phyloP scores from a whole-genome alignment of 2,329 filamentous ascomycete genomes.

The Malbranchea zuffiana region DNA sequence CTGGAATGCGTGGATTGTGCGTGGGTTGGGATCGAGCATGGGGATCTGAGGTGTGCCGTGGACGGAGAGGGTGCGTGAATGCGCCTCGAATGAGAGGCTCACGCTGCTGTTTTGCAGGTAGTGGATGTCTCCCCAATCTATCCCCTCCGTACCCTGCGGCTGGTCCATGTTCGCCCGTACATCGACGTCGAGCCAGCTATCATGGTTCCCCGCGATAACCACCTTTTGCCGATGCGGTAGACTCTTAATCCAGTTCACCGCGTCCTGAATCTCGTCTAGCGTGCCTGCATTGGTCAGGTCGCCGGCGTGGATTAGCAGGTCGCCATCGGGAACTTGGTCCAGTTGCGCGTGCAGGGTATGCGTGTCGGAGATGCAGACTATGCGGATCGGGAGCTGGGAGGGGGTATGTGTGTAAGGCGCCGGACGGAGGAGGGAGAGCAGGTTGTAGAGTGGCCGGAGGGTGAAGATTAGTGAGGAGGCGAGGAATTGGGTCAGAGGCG shows the following conservation, averaged over 20 bases:
- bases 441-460: constrained; percentile 50
- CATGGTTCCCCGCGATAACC: constrained; percentile 78
- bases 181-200: constrained; percentile 66
- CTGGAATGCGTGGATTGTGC: constrained; percentile 65
- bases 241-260: constrained; percentile 68
- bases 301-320: constrained; percentile 81
- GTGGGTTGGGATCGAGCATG: constrained; percentile 51
- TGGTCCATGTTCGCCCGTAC: constrained; percentile 40
- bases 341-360: constrained; percentile 48
- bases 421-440: constrained; percentile 58
- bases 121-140: constrained; percentile 57
- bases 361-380: constrained; percentile 87
- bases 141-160: constrained; percentile 13
- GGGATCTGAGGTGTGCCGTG: constrained; percentile 79
- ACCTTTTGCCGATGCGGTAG: constrained; percentile 72
- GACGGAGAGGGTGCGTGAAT: constrained; percentile 52
- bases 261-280: constrained; percentile 61
- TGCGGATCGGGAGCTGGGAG: constrained; percentile 48
- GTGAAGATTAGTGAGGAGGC: constrained; percentile 57
- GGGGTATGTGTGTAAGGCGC: constrained; percentile 49
- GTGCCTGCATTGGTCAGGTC: constrained; percentile 70
- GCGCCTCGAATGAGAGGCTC: constrained; percentile 49
- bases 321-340: constrained; percentile 51
- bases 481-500: constrained; percentile 52
- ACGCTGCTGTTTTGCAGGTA: constrained; percentile 64